Conservation (phyloP, 495 filamentous ascomycete genomes). For the Xylaria bambusicola region DNA sequence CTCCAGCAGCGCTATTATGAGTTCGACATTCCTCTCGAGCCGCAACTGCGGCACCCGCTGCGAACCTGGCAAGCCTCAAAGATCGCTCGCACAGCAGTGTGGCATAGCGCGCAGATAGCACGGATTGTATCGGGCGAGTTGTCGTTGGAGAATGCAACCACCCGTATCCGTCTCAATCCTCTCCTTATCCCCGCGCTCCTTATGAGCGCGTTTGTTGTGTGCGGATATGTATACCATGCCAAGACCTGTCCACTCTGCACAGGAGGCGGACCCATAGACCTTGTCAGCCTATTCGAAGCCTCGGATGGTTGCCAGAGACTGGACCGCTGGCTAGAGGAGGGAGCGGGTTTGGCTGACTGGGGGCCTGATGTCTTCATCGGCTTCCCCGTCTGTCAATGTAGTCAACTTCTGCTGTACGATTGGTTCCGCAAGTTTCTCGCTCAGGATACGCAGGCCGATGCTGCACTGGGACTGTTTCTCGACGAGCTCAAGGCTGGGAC, state of each 20-base stretch:
- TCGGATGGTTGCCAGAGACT: slow-evolving; percentile 14
- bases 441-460: slow-evolving; percentile 20
- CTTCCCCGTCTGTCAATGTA: slow-evolving; percentile 26
- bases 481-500: slow-evolving; percentile 7
- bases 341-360: slow-evolving; percentile 26
- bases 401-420: slow-evolving; percentile 13
- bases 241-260: slow-evolving; percentile 26
- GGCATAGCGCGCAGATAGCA: slow-evolving; percentile 28
- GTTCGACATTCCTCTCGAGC: not conserved
- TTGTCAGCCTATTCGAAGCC: slow-evolving; percentile 22
- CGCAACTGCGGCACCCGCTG: slow-evolving; percentile 12
- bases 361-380: slow-evolving; percentile 12
- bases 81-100: slow-evolving; percentile 19
- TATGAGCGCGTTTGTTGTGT: slow-evolving; percentile 26
- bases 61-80: slow-evolving; percentile 20
- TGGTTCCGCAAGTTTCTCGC: slow-evolving; percentile 29
- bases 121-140: slow-evolving; percentile 18
- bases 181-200: slow-evolving; percentile 25
- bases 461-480: slow-evolving; percentile 18
- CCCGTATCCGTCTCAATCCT: slow-evolving; percentile 23
- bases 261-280: not conserved
- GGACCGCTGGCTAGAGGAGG: slow-evolving; percentile 25
- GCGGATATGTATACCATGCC: slow-evolving; percentile 21
- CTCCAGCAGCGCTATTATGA: slow-evolving; percentile 9
- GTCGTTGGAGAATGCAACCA: not conserved